Evolutionary conservation across 495 filamentous ascomycete species (phyloP).

Genomic region (Amniculicola lignicola): DNA sequence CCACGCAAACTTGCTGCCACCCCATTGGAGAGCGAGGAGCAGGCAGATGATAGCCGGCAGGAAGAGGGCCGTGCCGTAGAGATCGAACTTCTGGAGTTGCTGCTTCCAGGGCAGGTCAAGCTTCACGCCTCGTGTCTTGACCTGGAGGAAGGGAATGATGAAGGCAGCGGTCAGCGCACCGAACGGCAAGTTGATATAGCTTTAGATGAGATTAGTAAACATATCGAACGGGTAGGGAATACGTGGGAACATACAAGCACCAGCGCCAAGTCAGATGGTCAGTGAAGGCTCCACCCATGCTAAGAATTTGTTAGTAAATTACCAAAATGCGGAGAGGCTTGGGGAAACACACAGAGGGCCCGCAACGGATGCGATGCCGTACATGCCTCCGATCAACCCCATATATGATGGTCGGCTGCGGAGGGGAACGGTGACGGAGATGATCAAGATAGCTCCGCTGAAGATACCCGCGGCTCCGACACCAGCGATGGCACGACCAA

Average conservation of each 20-base stretch:
- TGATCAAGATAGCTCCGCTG: constrained; percentile 36
- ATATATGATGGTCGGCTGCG: constrained; percentile 33
- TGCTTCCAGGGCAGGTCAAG: constrained; percentile 15
- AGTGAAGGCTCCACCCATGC: constrained; percentile 42
- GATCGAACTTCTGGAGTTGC: constrained; percentile 39
- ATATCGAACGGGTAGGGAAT: too few species aligned
- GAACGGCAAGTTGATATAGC: constrained; percentile 47
- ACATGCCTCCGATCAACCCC: constrained; percentile 36
- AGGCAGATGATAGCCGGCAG: constrained; percentile 52
- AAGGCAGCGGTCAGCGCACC: constrained; percentile 42
- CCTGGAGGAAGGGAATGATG: constrained; percentile 41
- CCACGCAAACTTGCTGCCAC: constrained; percentile 58
- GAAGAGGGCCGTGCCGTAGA: constrained; percentile 48
- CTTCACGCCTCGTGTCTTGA: constrained; percentile 29
- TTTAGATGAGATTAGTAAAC: too few species aligned
- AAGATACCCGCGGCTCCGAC: constrained; percentile 36
- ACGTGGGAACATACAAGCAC: too few species aligned
- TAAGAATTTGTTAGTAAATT: neutral
- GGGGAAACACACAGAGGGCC: constrained; percentile 28
- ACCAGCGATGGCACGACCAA: constrained; percentile 40
- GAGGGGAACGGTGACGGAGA: constrained; percentile 36
- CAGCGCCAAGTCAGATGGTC: constrained; percentile 40
- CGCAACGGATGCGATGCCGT: constrained; percentile 33
- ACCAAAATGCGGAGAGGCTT: neutral
- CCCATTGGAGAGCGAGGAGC: constrained; percentile 60